phyloP scores from a whole-genome alignment of 306 rosid genomes.

The Adenanthera pavonina region DNA sequence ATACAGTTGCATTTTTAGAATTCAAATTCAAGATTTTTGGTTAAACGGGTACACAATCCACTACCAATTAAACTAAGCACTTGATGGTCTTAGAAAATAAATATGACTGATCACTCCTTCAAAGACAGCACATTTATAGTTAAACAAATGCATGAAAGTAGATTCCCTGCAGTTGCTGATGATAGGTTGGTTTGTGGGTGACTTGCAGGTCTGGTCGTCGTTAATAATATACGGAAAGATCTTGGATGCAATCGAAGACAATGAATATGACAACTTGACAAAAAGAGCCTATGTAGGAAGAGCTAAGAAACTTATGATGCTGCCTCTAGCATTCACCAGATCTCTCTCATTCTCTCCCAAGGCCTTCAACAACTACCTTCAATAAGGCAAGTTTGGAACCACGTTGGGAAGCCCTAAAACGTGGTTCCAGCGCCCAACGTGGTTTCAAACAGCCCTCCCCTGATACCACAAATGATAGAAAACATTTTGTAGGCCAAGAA shows the following conservation, averaged over 20 bases:
- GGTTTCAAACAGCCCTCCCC: too few species aligned
- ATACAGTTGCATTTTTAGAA: too few species aligned
- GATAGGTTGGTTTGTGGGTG: slow-evolving; percentile 5
- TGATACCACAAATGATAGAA: background rate
- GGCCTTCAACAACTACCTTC: slow-evolving; percentile 24
- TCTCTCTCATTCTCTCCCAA: slow-evolving; percentile 53
- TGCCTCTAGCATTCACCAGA: slow-evolving; percentile 77
- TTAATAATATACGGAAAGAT: slow-evolving; percentile 72
- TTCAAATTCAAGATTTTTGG: too few species aligned
- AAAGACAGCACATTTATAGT: background rate
- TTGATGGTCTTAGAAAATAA: background rate
- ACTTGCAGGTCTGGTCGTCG: slow-evolving; percentile 83
- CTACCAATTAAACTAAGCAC: too few species aligned
- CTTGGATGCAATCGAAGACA: slow-evolving; percentile 79
- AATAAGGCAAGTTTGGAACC: background rate
- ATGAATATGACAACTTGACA: slow-evolving; percentile 78
- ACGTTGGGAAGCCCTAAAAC: too few species aligned
- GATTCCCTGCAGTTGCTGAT: background rate
- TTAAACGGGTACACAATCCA: too few species aligned
- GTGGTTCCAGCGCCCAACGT: too few species aligned
- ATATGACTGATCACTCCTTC: background rate
- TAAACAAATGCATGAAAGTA: too few species aligned
- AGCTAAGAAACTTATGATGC: slow-evolving; percentile 60
- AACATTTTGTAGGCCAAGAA: background rate
- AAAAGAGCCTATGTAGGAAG: slow-evolving; percentile 79